Percentiles rank a stretch among this genome's conserved stretches.
phyloP scores from a whole-genome alignment of 2,329 filamentous ascomycete genomes.

The Botrytis deweyae region DNA sequence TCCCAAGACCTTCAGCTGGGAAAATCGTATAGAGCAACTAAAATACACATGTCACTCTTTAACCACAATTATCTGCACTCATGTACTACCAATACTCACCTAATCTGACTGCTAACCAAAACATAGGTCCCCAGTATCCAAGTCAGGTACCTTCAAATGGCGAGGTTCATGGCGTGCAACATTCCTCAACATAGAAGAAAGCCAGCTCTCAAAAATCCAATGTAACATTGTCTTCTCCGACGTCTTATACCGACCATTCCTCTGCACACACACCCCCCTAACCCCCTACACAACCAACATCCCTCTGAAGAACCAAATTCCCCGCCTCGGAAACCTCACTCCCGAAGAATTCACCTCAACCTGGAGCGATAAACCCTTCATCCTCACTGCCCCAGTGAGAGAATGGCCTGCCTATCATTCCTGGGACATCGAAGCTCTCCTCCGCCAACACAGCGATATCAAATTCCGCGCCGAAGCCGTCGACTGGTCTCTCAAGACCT shows the following conservation, averaged over 20 bases:
- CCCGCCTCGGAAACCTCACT: conserved; percentile 65
- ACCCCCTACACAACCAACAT: conserved; percentile 68
- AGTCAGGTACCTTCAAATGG: conserved; percentile 53
- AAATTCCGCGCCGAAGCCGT: conserved; percentile 89
- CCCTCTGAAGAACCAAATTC: conserved; percentile 70
- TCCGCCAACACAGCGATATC: conserved; percentile 61
- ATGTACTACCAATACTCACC: not conserved
- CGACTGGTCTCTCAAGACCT: conserved; percentile 83
- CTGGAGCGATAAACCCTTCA: conserved; percentile 82
- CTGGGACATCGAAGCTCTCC: conserved; percentile 72
- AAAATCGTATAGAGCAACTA: not conserved
- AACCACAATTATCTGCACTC: not conserved
- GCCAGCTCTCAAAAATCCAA: conserved; percentile 57
- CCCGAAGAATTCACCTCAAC: conserved; percentile 69
- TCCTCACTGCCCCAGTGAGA: conserved; percentile 78
- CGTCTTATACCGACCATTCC: conserved; percentile 83
- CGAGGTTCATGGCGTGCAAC: conserved; percentile 83
- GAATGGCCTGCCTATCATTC: conserved; percentile 73
- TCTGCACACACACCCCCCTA: conserved; percentile 76
- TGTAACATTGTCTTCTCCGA: conserved; percentile 87
- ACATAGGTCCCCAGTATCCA: conserved; percentile 34
- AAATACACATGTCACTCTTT: not conserved
- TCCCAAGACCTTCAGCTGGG: not conserved
- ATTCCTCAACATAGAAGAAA: conserved; percentile 58
- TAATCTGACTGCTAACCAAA: conserved; percentile 23